Evolutionary conservation across 2,329 filamentous ascomycete species (phyloP), one percentile per base, ranked within the genome.

Genomic region (Aspergillus alliaceus): DNA sequence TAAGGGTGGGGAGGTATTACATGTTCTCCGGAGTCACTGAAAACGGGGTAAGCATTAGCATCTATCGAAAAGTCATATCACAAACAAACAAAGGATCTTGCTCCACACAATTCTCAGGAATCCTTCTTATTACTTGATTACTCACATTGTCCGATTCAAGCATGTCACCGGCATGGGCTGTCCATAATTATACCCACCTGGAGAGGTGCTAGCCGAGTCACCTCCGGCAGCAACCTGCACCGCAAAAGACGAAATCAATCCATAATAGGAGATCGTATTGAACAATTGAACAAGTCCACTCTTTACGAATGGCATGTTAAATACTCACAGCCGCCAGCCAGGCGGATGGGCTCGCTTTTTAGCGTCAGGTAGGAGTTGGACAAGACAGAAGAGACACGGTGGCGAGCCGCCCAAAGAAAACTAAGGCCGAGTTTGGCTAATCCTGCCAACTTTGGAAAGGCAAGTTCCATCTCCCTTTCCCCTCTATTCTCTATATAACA

Each of bases 141-240:
- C 86, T 77, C 66, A 90, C 88, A 86, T 84, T 73, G 86, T 90
- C 59, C 89, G 82, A 68, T 90, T 89, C 80, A 91, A 84, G 77
- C 89, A 91, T 68, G 87, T 87, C 20, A 91, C 86, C 35, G 82
- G 80, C 59, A 91, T 88, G 11, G 83, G 74, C 14, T 88, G 86
- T 64, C 86, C 86, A 68, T 87, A 67, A 46, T 60, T 69, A 63
- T 79, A 79, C 47, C 73, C 74, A 44, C 60, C 62, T 31, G 60
- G 61, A 48, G 40, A 63, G 48, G 48, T 48, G 54, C 56, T 66
- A 54, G 51, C 61, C 54, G 55, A 57, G 37, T 63, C 66, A 60
- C 65, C 70, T 59, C 65, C 62, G 20, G 64, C 63, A 22, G 58
- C 61, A 37, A 56, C 54, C 51, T 63, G 66, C 59, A 58, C 62